Evolutionary conservation across 2,329 filamentous ascomycete genomes (phyloP), one percentile per base, ranked within the genome.

Genomic region (Penicillium verrucosum): DNA sequence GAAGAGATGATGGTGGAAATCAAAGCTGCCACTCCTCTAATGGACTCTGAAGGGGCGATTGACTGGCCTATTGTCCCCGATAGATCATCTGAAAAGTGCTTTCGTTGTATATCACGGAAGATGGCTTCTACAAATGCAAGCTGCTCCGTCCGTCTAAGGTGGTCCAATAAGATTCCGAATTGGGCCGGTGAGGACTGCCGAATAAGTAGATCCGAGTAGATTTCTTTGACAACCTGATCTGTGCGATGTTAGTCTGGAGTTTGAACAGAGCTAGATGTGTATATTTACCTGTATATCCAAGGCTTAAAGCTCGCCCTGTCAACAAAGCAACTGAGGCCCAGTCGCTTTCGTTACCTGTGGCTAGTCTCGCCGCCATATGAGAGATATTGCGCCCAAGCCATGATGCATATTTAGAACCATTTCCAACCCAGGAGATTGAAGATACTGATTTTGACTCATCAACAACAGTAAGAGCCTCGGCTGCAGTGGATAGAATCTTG

Each of bases 341-440:
- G 54, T 60, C 32, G 60, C 71, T 54, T 54, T 63, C 44, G 61
- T 73, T 63, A 12, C 65, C 56, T 6, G 70, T 42, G 67, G 73
- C 77, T 73, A 86, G 27, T 62, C 68, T 30, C 70, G 68, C 70
- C 34, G 68, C 70, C 65, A 81, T 72, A 18, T 68, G 59, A 34
- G 73, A 77, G 48, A 94, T 78, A 68, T 86, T 89, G 14, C 73
- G 74, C 2, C 86, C 88, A 38, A 96, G 73, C 92, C 92, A 96
- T 30, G 74, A 74, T 12, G 84, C 82, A 74, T 89, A 96, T 18
- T 80, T 71, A 27, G 77, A 78, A 4, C 88, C 87, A 60, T 86
- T 81, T 0, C 84, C 80, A 34, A 90, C 67, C 89, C 90, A 95
- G 1, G 71, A 63, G 50, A 67, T 56, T 23, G 69, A 63, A 56